Evolutionary conservation across 108 stramenopile species (phyloP), one percentile per base, ranked within the genome.

Genomic region (Nitzschia sp.): DNA sequence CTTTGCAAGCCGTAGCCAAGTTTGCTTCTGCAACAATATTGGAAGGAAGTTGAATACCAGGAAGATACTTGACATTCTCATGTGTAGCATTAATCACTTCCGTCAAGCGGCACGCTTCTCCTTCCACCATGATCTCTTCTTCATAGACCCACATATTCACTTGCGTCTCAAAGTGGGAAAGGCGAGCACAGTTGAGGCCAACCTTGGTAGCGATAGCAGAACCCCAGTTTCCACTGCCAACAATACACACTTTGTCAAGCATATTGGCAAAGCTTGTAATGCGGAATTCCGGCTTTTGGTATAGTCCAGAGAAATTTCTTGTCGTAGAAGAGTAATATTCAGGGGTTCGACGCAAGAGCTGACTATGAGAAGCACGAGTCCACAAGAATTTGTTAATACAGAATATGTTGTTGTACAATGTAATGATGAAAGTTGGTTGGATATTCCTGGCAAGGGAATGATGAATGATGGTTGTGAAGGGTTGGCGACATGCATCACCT

Each of bases 61-160:
- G 96, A 15, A 98, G 81, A 51, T 98, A 98, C 80, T 97, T 98
- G 65, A 97, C 83, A 66, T 98, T 98, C 73, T 97, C 96, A 65
- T 97, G 96, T 26, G 65, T 83, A 25, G 63, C 46, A 63, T 98
- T 98, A 68, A 98, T 97, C 57, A 97, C 81, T 8, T 96, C 76
- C 21, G 92, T 91, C 24, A 98, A 83, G 60, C 89, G 87, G 6
- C 51, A 53, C 17, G 19, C 70, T 43, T 57, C 51, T 25, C 63
- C 54, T 0, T 55, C 43, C 0, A 75, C 44, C 15, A 57, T 24
- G 54, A 84, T 79, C n/a, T 51, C 72, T 70, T 96, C 96, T 72
- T 95, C 95, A 61, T 81, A 95, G 20, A 98, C 97, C 97, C 97
- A 98, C 94, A 97, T 94, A 71, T 73, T 82, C 22, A 97, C 93